Evolutionary conservation across 164 flowering plant species (phyloP), one percentile per base, ranked within the genome.

Genomic region (Tetracentron sinense): DNA sequence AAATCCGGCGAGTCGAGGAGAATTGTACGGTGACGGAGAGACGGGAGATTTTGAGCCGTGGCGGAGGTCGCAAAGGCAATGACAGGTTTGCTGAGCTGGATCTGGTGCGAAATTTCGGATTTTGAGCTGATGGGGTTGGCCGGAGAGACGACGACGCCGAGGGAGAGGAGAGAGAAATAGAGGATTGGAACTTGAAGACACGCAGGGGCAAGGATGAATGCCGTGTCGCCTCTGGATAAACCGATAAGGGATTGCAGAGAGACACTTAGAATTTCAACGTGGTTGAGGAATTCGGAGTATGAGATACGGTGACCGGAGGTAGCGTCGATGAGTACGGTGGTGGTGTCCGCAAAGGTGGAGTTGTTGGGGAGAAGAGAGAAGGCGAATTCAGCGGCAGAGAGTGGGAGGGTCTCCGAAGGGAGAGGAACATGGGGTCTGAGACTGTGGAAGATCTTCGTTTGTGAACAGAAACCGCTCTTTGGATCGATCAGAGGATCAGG

Each of bases 1-100:
- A 81, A 83, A 58, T 78, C 74, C 4, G 81, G 67, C 28, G 88
- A 80, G 70, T 83, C 87, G 66, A 80, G 10, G 46, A 80, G 62
- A 31, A 85, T n/a, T 0, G 78, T 70, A 7, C 62, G 52, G 56
- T 55, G 70, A 11, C 35, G 62, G 47, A 71, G 62, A 15, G 52
- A 8, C 11, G 79, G 76, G 26, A 81, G 56, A 53, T 78, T 78
- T 14, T 31, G 53, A 7, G 67, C 62, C 4, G 67, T 20, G 0
- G 66, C 22, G 52, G 84, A 79, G 23, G 75, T 73, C 26, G 80
- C 21, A 56, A 82, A 72, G 33, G 53, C 78, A 50, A 79, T 29
- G 8, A 22, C 28, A 29, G 81, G 81, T 14, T 75, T 72, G 22
- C 49, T 11, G 54, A 77, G 64, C 8, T 47, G n/a, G 26, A 79